Evolutionary conservation across 345 rosid genomes (phyloP).

Genomic region (Mallotus nudiflorus): DNA sequence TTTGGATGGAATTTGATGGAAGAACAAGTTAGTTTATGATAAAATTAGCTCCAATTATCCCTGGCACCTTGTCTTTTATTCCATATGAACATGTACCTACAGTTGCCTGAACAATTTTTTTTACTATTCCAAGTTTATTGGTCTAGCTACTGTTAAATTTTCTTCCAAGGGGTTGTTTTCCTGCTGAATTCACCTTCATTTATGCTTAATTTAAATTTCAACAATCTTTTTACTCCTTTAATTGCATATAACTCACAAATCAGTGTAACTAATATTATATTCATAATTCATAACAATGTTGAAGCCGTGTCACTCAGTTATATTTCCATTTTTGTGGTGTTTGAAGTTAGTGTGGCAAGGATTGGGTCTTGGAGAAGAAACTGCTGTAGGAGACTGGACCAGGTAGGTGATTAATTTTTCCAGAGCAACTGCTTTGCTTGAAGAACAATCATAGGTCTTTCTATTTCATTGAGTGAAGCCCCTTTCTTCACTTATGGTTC

Average conservation of each 20-base stretch:
- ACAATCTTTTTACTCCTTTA: neutral
- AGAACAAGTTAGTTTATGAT: too few relatives aligned
- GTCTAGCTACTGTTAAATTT: neutral
- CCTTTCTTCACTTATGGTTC: too few relatives aligned
- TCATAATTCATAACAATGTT: neutral
- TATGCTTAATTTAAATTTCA: neutral
- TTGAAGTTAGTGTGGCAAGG: conserved; percentile 89
- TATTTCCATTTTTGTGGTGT: conserved; percentile 11
- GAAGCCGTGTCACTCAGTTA: neutral
- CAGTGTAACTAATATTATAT: neutral
- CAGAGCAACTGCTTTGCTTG: neutral
- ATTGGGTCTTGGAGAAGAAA: conserved; percentile 83
- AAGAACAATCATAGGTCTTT: neutral
- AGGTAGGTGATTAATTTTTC: conserved; percentile 40
- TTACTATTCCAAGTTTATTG: neutral
- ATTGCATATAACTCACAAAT: neutral
- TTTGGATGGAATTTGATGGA: neutral
- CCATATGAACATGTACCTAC: conserved; percentile 1
- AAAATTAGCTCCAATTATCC: neutral
- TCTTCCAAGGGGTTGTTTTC: neutral
- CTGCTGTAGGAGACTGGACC: conserved; percentile 72
- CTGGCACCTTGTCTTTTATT: neutral
- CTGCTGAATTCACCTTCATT: neutral
- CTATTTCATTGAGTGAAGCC: neutral
- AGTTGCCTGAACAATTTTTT: neutral